Base-by-base conservation (phyloP, 2,329 filamentous ascomycete genomes). In the Biscogniauxia sp. region DNA sequence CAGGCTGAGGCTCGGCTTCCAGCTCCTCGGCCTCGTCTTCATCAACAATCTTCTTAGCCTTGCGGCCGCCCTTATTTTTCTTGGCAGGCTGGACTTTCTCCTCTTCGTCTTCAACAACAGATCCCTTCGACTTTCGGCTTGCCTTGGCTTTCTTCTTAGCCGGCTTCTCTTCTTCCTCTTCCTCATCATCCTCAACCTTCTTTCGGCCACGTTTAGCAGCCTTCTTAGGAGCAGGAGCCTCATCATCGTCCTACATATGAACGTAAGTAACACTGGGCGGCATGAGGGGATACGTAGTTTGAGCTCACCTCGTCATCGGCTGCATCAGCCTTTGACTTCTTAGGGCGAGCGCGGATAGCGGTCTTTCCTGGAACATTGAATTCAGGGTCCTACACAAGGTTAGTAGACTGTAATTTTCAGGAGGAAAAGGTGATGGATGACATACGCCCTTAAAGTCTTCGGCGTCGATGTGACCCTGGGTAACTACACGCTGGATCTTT, bases 361-460 rank as follows among this genome's bases (percentile, higher is more conserved):
- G 78, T 82, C 68, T 82, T 79, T 17, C 90, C 90, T 3, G 85
- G 88, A 20, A 84, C 81, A 72, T 95, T 96, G 77, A 86, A 84
- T 70, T 90, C 89, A 3, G 85, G 79, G 66, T 96, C 91, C 91
- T 95, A 23, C 20, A 20, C 3, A 5, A 53, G 23, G 9, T 28
- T 63, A 56, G 61, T 54, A 20, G 17, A 56, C 20, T 58, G 13
- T 1, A 61, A 69, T 28, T 55, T 61, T 41, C 64, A 53, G 55
- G 59, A 1, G 51, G 23, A 28, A 20, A 23, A 25, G 28, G 51
- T 26, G 57, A 68, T 20, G 28, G 57, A 68, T 23, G 32, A 80
- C 90, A 78, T 83, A 96, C 93, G 13, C 92, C 92, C 37, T 89
- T 94, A 87, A 92, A 97, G 68, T 97, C 94, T 56, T 91, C 88